phyloP scores from a whole-genome alignment of 352 stramenopile species.

The Globisporangium rhizosaccharum region DNA sequence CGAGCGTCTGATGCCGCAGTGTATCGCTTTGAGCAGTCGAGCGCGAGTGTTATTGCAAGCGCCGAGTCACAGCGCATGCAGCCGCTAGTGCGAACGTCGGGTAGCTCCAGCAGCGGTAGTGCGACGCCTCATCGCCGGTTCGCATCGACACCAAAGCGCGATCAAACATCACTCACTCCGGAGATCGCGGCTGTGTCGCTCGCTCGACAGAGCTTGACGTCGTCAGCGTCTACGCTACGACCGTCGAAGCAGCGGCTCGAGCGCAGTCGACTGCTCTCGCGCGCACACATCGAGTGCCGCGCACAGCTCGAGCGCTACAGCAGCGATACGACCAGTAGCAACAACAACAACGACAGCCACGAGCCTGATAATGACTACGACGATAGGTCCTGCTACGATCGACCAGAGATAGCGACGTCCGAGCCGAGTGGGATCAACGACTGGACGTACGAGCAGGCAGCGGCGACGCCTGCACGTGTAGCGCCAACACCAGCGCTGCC shows the following conservation, averaged over 20 bases:
- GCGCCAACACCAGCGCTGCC: conserved; percentile 8
- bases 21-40: no score
- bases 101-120: background rate
- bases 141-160: conserved; percentile 6
- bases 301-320: conserved; percentile 1
- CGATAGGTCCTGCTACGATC: background rate
- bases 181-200: background rate
- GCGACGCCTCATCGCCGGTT: background rate
- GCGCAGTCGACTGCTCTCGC: conserved; percentile 9
- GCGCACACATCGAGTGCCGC: conserved; percentile 9
- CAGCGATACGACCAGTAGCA: background rate
- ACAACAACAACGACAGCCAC: conserved; percentile 3
- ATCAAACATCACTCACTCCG: background rate
- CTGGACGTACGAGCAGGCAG: conserved; percentile 2
- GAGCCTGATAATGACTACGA: conserved; percentile 14
- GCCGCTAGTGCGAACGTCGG: background rate
- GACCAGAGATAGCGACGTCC: background rate
- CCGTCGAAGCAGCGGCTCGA: conserved; percentile 29
- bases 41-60: background rate
- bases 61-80: conserved; percentile 4
- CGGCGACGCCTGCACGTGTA: no score
- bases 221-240: conserved; percentile 39
- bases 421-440: background rate
- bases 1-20: background rate
- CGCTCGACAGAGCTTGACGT: conserved; percentile 22